These are phyloP conservation scores for Begonia masoniana DNA, from an alignment of 306 rosid species.

Conservation along the genomic window DNA sequence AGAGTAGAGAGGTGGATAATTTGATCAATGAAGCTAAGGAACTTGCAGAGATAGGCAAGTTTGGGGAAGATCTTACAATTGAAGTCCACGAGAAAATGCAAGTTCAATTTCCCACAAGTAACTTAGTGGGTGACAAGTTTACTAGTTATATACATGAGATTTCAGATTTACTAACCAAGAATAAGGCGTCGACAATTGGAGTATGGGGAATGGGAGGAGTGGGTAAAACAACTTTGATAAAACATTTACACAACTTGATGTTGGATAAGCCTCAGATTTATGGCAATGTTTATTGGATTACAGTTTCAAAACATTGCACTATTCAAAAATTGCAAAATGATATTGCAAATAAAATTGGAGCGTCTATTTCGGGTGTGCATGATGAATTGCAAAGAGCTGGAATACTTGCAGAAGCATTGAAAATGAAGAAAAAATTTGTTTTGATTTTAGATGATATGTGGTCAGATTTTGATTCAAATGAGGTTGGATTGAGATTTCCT, in stretches of 20 bases:
- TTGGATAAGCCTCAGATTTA: background rate
- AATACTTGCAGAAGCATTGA: background rate
- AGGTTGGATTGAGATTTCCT: constrained; percentile 10
- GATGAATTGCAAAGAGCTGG: background rate
- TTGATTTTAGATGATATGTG: constrained; percentile 25
- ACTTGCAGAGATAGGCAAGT: background rate
- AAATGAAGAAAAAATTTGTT: constrained; percentile 7
- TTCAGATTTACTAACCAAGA: background rate
- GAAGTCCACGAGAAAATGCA: background rate
- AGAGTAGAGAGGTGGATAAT: background rate
- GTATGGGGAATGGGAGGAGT: constrained; percentile 21
- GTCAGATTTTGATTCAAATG: constrained; percentile 7
- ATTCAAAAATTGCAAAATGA: constrained; percentile 2
- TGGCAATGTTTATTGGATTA: constrained; percentile 12
- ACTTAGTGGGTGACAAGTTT: background rate
- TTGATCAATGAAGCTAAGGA: background rate
- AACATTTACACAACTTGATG: background rate
- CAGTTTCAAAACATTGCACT: constrained; percentile 10
- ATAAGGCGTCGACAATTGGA: constrained; percentile 9
- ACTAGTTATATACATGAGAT: background rate
- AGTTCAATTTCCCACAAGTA: background rate
- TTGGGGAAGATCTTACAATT: background rate
- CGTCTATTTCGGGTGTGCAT: background rate
- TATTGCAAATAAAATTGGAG: background rate
- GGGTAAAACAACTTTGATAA: constrained; percentile 1